These are phyloP conservation scores for Saururus chinensis DNA, from an alignment of 164 flowering plant species.

Conservation along the genomic window DNA sequence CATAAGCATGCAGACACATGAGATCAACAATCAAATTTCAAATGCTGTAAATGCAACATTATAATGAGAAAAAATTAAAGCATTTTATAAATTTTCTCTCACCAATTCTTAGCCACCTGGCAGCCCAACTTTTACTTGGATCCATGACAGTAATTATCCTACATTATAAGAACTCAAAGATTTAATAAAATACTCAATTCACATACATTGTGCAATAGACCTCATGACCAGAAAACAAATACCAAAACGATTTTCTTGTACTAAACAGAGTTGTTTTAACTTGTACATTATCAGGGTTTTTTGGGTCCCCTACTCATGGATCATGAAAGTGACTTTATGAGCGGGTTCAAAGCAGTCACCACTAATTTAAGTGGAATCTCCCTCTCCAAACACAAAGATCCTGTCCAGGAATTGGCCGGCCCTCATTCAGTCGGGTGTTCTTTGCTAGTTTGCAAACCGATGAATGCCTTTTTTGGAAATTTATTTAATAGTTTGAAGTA, in stretches of 20 bases:
- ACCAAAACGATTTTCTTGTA: not conserved
- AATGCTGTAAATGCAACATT: too few relatives aligned
- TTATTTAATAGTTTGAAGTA: too few relatives aligned
- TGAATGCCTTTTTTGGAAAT: too few relatives aligned
- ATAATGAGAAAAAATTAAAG: too few relatives aligned
- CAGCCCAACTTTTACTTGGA: constrained; percentile 93
- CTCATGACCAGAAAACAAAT: not conserved
- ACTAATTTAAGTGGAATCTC: not conserved
- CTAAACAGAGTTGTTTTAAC: not conserved
- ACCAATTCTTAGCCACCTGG: constrained; percentile 93
- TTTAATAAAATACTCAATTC: not conserved
- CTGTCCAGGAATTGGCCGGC: too few relatives aligned
- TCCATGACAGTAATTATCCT: constrained; percentile 95
- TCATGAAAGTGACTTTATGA: not conserved
- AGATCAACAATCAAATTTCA: too few relatives aligned
- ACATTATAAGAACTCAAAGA: constrained; percentile 4
- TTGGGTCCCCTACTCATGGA: not conserved
- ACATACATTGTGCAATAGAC: not conserved
- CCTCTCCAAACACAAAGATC: too few relatives aligned
- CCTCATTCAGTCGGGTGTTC: too few relatives aligned
- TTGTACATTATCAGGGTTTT: not conserved
- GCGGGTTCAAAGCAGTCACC: not conserved
- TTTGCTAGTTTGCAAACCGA: too few relatives aligned
- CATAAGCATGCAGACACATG: too few relatives aligned
- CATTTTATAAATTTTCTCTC: constrained; percentile 4